These are phyloP conservation scores for Dalbergia oliveri DNA, from an alignment of 306 rosid genomes.

Conservation along the genomic window DNA sequence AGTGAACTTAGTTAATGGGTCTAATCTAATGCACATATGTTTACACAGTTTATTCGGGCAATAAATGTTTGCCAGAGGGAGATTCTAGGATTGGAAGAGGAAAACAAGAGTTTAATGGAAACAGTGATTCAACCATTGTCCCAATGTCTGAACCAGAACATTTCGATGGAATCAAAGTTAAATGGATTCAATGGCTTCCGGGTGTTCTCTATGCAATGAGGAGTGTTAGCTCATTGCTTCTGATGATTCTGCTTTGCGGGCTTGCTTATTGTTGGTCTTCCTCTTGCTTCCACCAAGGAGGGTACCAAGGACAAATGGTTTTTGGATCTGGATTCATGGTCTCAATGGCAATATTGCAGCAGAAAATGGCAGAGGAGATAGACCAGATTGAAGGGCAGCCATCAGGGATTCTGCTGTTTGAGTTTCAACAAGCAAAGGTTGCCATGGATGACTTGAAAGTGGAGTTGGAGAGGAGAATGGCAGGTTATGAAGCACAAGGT, in stretches of 20 bases:
- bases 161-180: conserved; percentile 60
- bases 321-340: conserved; percentile 69
- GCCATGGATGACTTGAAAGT: conserved; percentile 69
- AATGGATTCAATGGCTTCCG: conserved; percentile 87
- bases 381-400: conserved; percentile 65
- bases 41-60: conserved; percentile 60
- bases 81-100: conserved; percentile 72
- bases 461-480: conserved; percentile 62
- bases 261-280: conserved; percentile 74
- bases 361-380: conserved; percentile 70
- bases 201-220: conserved; percentile 81
- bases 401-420: conserved; percentile 69
- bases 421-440: conserved; percentile 66
- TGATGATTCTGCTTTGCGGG: conserved; percentile 69
- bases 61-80: conserved; percentile 77
- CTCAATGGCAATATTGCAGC: conserved; percentile 65
- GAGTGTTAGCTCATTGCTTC: conserved; percentile 70
- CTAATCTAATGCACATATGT: conserved; percentile 1
- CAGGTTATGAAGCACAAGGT: conserved; percentile 46
- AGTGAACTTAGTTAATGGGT: not conserved
- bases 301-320: conserved; percentile 48
- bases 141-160: conserved; percentile 50
- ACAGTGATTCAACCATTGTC: conserved; percentile 73
- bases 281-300: conserved; percentile 57
- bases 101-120: conserved; percentile 70